Evolutionary conservation across 2,329 filamentous ascomycete genomes (phyloP).

Genomic region (Ciborinia camelliae): DNA sequence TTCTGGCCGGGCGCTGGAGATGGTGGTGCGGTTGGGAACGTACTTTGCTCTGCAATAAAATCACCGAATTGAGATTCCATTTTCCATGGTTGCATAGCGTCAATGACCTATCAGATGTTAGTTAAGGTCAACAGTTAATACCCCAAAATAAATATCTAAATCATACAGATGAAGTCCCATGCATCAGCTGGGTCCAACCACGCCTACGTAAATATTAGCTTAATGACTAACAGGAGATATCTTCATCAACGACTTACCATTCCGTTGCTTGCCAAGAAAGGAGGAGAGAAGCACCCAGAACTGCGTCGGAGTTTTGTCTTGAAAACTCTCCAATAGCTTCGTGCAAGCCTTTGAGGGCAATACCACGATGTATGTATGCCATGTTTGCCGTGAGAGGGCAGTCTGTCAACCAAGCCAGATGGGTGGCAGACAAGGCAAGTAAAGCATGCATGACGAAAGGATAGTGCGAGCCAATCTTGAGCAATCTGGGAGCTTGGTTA

Average conservation of each 20-base stretch:
- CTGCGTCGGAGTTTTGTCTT: constrained; percentile 81
- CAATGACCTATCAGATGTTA: constrained; percentile 63
- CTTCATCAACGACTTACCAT: constrained; percentile 63
- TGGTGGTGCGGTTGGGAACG: constrained; percentile 63
- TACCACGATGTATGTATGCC: constrained; percentile 82
- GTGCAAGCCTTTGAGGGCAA: constrained; percentile 82
- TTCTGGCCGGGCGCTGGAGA: constrained; percentile 61
- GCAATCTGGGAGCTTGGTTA: constrained; percentile 53
- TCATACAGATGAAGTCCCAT: constrained; percentile 82
- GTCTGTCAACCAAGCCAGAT: constrained; percentile 84
- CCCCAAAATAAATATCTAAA: not conserved
- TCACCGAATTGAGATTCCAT: constrained; percentile 83
- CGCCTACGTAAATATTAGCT: constrained; percentile 56
- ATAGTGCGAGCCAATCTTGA: constrained; percentile 77
- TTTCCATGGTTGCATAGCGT: constrained; percentile 88
- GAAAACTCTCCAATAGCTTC: constrained; percentile 84
- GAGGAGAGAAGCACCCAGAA: constrained; percentile 85
- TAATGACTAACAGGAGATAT: constrained; percentile 25
- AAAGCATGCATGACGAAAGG: constrained; percentile 92
- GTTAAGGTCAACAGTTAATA: constrained; percentile 21
- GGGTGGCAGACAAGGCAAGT: constrained; percentile 89
- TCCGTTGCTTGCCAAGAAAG: constrained; percentile 95
- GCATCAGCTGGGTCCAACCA: constrained; percentile 89
- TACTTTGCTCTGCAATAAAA: constrained; percentile 76
- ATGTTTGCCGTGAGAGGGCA: constrained; percentile 83